These are phyloP conservation scores for Akebia trifoliata DNA, from an alignment of 164 flowering plant species.

Conservation along the genomic window DNA sequence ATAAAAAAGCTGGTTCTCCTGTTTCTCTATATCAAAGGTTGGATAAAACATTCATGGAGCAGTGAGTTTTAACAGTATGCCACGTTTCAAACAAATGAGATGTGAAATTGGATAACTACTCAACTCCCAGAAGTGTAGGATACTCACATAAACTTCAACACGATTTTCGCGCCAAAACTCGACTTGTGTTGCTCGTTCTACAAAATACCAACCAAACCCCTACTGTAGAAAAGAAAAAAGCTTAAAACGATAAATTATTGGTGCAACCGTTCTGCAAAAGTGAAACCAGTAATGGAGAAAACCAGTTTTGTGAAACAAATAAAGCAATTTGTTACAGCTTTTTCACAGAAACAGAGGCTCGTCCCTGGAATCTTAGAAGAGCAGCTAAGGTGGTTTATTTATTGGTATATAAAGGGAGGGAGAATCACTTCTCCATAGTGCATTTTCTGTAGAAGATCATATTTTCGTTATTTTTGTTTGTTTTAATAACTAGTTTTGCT, in stretches of 20 bases:
- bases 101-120: not conserved
- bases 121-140: not conserved
- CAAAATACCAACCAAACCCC: too few relatives aligned
- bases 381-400: too few relatives aligned
- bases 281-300: constrained; percentile 8
- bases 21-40: too few relatives aligned
- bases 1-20: too few relatives aligned
- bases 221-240: not conserved
- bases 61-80: too few relatives aligned
- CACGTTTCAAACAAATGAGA: too few relatives aligned
- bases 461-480: too few relatives aligned
- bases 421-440: not conserved
- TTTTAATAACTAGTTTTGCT: too few relatives aligned
- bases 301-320: constrained; percentile 9
- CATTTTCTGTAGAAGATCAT: too few relatives aligned
- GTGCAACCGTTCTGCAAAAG: constrained; percentile 12
- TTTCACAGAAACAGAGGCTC: not conserved
- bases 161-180: not conserved
- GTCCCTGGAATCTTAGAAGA: too few relatives aligned
- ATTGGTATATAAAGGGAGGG: not conserved
- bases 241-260: not conserved
- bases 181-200: too few relatives aligned
- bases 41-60: too few relatives aligned
- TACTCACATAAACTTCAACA: not conserved
- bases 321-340: not conserved